Percentiles rank a stretch among this genome's conserved stretches.
These are phyloP conservation scores for Chytriomyces sp. DNA, from an alignment of 192 early-diverging fungal species.

Conservation along the genomic window DNA sequence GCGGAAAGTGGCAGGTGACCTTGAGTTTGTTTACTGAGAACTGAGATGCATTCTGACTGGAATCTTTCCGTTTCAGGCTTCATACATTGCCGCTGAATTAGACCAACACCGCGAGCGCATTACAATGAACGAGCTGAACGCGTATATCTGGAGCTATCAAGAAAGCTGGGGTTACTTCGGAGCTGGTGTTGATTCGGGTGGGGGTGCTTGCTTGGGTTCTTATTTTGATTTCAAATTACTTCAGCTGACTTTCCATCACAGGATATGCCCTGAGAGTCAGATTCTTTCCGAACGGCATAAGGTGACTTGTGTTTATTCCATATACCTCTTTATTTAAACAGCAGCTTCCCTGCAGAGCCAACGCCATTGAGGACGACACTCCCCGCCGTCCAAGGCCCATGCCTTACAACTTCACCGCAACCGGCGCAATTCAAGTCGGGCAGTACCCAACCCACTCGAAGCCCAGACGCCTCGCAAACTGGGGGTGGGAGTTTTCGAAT, in stretches of 20 bases:
- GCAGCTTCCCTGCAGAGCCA: not conserved
- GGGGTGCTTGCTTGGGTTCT: too few relatives aligned
- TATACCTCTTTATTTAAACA: not conserved
- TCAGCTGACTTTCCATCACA: not conserved
- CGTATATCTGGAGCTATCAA: constrained; percentile 14
- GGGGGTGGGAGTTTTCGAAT: not conserved
- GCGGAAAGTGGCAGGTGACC: constrained; percentile 1
- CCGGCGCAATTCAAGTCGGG: not conserved
- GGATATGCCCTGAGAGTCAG: not conserved
- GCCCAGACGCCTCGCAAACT: not conserved
- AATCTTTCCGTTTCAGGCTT: constrained; percentile 23
- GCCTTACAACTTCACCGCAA: not conserved
- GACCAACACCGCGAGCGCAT: constrained; percentile 2
- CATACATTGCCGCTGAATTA: constrained; percentile 30
- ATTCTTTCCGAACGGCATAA: not conserved
- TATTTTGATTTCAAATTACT: too few relatives aligned
- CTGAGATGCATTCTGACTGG: not conserved
- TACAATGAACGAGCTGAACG: constrained; percentile 23
- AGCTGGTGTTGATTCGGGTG: too few relatives aligned
- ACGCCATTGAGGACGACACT: not conserved
- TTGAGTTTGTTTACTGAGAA: not conserved
- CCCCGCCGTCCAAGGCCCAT: not conserved
- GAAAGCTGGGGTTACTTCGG: not conserved
- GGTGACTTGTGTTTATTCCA: not conserved
- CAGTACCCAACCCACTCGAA: not conserved